Evolutionary conservation across 75 land plant species (phyloP), one percentile per base, ranked within the genome.

Genomic region (Sequoiadendron giganteum): DNA sequence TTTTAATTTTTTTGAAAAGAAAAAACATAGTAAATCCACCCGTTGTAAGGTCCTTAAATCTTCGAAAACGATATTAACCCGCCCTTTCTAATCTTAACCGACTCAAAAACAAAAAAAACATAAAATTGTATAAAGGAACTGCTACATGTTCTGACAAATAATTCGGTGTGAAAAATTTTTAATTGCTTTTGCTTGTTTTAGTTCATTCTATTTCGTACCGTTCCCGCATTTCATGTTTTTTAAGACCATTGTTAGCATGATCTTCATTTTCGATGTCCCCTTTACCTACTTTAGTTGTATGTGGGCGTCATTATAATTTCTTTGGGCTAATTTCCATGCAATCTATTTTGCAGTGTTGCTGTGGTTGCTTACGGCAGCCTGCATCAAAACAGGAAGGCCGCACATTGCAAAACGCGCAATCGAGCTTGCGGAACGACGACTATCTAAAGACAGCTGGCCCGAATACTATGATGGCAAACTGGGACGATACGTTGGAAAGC

Each of bases 291-390:
- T 19, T 61, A 28, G 9, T 65, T 7, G 6, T 1, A 7, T 65
- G 25, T 21, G 65, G 65, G 21, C 6, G 21, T 25, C 2, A 65
- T 65, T 8, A 65, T 7, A 25, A 65, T 65, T 65, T 65, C 70
- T 65, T 65, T 25, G 70, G 70, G n/a, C n/a, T 65, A 28, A 65
- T 28, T 25, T 65, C 28, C n/a, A 5, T 65, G n/a, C 0, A 25
- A 65, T 65, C 21, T 65, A 0, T 65, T 65, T 65, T 65, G 70
- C 93, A 93, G 94, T 93, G 83, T 91, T 93, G 11, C 84, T 93
- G 32, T 93, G 94, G 94, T 90, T 93, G 38, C 87, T 93, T 18
- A 92, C 93, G 21, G 94, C 94, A 28, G 94, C 93, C 61, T 93
- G 93, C 43, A 91, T 93, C 42, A 93, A 92, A 87, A 92, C 93